Conservation (phyloP, 2,329 filamentous ascomycete species). For the Parastagonospora avenae region DNA sequence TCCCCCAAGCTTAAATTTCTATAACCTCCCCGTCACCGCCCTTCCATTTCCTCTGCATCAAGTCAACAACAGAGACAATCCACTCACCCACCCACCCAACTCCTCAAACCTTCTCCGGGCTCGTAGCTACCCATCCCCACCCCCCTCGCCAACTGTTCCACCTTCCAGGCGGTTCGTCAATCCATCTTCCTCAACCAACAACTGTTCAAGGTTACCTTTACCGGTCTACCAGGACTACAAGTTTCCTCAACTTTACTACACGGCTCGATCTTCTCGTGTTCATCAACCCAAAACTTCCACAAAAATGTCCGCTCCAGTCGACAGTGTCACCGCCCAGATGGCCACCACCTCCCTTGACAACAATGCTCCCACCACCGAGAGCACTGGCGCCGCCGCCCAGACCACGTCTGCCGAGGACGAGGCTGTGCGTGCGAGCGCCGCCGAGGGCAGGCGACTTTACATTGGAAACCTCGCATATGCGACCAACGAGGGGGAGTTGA, state of each 20-base stretch:
- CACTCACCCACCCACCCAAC: constrained; percentile 36
- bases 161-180: constrained; percentile 55
- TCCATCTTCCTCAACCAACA: constrained; percentile 36
- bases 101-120: constrained; percentile 45
- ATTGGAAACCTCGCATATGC: constrained; percentile 99
- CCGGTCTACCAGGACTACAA: constrained; percentile 50
- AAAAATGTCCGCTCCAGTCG: constrained; percentile 85
- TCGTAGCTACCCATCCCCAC: constrained; percentile 59
- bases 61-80: constrained; percentile 41
- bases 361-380: constrained; percentile 52
- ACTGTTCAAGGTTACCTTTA: constrained; percentile 48
- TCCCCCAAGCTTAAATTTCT: constrained; percentile 27
- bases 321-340: constrained; percentile 76
- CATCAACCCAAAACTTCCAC: constrained; percentile 58
- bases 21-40: constrained; percentile 22
- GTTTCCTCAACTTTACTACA: constrained; percentile 48
- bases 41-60: constrained; percentile 36
- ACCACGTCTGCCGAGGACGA: constrained; percentile 79
- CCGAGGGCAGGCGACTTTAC: constrained; percentile 98
- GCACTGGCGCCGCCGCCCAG: constrained; percentile 60
- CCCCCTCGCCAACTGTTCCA: constrained; percentile 58
- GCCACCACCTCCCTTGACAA: constrained; percentile 69
- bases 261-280: constrained; percentile 55
- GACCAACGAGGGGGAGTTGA: constrained; percentile 99
- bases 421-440: constrained; percentile 93